phyloP scores from a whole-genome alignment of 768 basidiomycete genomes.

The Agaricus sinodeliciosus region DNA sequence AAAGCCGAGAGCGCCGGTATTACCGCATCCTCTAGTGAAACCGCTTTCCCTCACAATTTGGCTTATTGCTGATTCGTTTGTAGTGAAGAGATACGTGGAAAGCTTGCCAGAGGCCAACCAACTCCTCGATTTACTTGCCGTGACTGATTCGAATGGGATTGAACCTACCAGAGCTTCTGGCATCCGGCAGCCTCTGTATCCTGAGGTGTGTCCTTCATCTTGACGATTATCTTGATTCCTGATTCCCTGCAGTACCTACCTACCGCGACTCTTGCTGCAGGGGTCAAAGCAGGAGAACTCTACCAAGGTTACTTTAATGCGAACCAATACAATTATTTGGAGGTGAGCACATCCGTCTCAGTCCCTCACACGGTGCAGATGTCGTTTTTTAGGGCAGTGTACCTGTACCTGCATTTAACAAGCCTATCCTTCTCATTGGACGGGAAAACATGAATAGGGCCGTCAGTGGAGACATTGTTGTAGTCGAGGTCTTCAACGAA shows the following conservation, averaged over 20 bases:
- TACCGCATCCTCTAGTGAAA: slow-evolving; percentile 52
- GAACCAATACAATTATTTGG: slow-evolving; percentile 93
- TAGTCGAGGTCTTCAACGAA: slow-evolving; percentile 81
- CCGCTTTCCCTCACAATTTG: background rate
- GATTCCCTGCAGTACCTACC: slow-evolving; percentile 64
- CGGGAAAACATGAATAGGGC: slow-evolving; percentile 94
- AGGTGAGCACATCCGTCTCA: slow-evolving; percentile 21
- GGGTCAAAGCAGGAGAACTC: slow-evolving; percentile 76
- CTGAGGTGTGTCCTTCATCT: slow-evolving; percentile 46
- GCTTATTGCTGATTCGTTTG: background rate
- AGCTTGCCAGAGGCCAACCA: slow-evolving; percentile 56
- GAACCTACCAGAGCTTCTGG: slow-evolving; percentile 54
- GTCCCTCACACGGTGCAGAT: background rate
- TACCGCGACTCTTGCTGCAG: slow-evolving; percentile 62
- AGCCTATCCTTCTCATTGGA: slow-evolving; percentile 79
- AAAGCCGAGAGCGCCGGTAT: slow-evolving; percentile 68
- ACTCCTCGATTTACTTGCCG: slow-evolving; percentile 79
- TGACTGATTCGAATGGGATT: slow-evolving; percentile 52
- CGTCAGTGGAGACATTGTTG: slow-evolving; percentile 90
- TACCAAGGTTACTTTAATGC: slow-evolving; percentile 95
- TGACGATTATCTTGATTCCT: background rate
- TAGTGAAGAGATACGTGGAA: slow-evolving; percentile 79
- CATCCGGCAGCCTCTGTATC: slow-evolving; percentile 58
- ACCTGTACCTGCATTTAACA: slow-evolving; percentile 61
- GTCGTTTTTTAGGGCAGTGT: slow-evolving; percentile 57